Evolutionary conservation across 2,329 filamentous ascomycete genomes (phyloP), one percentile per base, ranked within the genome.

Genomic region (Ambrosiella xylebori): DNA sequence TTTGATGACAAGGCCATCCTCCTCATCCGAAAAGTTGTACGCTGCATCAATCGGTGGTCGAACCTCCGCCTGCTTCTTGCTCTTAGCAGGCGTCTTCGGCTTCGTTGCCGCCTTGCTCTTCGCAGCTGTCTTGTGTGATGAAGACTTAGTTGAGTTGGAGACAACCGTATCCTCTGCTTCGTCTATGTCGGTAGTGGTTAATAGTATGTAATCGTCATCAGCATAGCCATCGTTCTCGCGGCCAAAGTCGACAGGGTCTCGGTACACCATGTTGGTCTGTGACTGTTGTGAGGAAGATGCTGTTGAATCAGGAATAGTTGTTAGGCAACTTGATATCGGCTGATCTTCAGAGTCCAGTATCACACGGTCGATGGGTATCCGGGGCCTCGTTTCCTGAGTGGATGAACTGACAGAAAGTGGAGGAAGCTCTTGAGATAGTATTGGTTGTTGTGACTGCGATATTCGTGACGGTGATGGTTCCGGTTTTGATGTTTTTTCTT

Each of bases 281-380:
- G 40, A 41, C 12, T 52, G 19, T 7, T 36, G 15, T 7, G 56
- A 57, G 12, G 56, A 57, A 3, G 56, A 50, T 13, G 40, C 19
- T 36, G 45, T 52, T 0, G 56, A 57, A 39, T 57, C 56, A 13
- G 53, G 12, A 40, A 54, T 51, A 1, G 45, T 55, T 5, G 36
- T 56, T 13, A 41, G 19, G 6, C 36, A n/a, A 40, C 52, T 56
- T 35, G 57, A 51, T 19, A 51, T 49, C 15, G 12, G 13, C 12
- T 35, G 35, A 51, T 68, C 66, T 57, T 68, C 65, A 1, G 67
- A 68, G 59, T 67, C 66, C 37, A 65, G 65, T 17, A 68, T 61
- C 7, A 64, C 52, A 2, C 35, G 54, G 35, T 51, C 27, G 12
- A 35, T 35, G 5, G 47, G 47, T 11, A 51, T 51, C 19, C 17